These are phyloP conservation scores for Neonectria punicea DNA, from an alignment of 2,329 filamentous ascomycete genomes.

Conservation along the genomic window DNA sequence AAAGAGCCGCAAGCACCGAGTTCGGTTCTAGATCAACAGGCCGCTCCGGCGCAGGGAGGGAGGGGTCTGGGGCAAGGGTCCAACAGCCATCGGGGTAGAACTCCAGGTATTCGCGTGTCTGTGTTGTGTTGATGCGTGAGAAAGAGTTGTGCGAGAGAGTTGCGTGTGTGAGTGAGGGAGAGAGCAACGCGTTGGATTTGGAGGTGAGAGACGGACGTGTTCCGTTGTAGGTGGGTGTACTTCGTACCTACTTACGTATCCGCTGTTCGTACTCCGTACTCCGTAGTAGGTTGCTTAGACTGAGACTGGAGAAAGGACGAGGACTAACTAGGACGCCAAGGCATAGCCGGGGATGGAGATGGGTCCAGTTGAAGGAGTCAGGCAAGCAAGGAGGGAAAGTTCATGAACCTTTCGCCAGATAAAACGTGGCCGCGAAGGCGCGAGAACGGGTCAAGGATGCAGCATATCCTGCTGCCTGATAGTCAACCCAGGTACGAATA, in stretches of 20 bases:
- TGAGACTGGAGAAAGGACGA: slow-evolving; percentile 15
- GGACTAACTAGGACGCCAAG: not conserved
- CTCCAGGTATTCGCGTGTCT: not conserved
- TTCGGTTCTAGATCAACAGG: slow-evolving; percentile 24
- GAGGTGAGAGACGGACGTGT: not conserved
- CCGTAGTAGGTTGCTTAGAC: slow-evolving; percentile 7
- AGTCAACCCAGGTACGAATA: not conserved
- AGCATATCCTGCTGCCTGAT: not conserved
- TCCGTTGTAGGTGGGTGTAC: slow-evolving; percentile 9
- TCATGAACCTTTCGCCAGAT: slow-evolving; percentile 12
- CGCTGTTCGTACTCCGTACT: not conserved
- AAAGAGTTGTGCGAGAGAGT: not conserved
- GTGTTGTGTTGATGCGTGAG: not conserved
- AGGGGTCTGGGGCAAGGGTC: slow-evolving; percentile 27
- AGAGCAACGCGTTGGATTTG: not conserved
- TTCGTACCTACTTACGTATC: not conserved
- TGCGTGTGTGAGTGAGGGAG: slow-evolving; percentile 8
- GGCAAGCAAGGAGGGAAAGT: slow-evolving; percentile 2
- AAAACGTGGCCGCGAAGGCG: slow-evolving; percentile 11
- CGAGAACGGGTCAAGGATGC: slow-evolving; percentile 7
- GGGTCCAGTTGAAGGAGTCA: slow-evolving; percentile 13
- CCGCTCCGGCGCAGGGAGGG: slow-evolving; percentile 11
- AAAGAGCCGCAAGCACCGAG: slow-evolving; percentile 34
- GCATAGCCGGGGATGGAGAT: slow-evolving; percentile 3
- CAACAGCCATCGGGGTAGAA: slow-evolving; percentile 23